Base-by-base conservation (phyloP, 768 basidiomycete species). In the Boletus speciosus region DNA sequence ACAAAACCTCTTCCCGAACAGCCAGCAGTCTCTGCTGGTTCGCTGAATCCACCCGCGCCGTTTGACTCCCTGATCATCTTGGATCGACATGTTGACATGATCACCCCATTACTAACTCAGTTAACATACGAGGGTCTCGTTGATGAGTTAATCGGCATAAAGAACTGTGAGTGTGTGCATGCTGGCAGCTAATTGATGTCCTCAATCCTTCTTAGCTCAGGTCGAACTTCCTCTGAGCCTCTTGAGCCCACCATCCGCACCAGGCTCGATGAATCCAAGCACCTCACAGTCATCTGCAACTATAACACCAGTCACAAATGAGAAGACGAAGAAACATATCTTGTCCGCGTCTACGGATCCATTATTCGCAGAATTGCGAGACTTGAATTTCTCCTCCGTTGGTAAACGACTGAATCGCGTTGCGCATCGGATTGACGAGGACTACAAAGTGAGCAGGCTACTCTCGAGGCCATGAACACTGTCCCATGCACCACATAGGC, bases 101-200 rank as follows among this genome's bases (percentile, higher is more conserved):
- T 98, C 55, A 97, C 97, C 0, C 93, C 97, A 1, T 76, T 98
- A 47, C 81, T 96, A 43, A 98, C 97, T 3, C 95, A 98, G 64
- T 76, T 98, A 52, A 99, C 97, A 0, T 98, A 98, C 61, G 89
- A 98, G 67, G 97, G 97, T 19, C 84, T 99, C 45, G 78, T 98
- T 34, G 97, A 98, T 65, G 97, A 99, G 69, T 73, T 93, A 35
- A 77, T 97, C 44, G 90, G 92, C 1, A 86, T 99, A 57, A 88
- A 82, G 69, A 93, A 97, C 64, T 88, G 95, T 93, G 62, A 55
- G 86, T 71, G 10, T 27, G 25, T 46, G n/a, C n/a, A 4, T 47
- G 15, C 23, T 27, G 16, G 6, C 29, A 32, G 19, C 12, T 5
- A 11, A 19, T 37, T 11, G 42, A 2, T 19, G 21, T 14, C 49